phyloP scores from a whole-genome alignment of 140 eudicot species.

The Bidens hawaiensis region DNA sequence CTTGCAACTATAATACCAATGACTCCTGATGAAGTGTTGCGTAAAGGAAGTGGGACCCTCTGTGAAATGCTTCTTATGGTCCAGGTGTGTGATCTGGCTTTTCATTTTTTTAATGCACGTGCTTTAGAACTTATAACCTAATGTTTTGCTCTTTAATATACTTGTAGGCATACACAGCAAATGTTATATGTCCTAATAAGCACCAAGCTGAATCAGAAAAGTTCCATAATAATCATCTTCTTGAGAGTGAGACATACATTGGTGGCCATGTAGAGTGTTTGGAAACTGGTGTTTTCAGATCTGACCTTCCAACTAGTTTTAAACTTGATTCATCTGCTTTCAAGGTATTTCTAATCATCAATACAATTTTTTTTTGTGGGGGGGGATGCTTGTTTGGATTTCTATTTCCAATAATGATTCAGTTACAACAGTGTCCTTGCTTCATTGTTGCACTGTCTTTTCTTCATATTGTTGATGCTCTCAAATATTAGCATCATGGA shows the following conservation, averaged over 20 bases:
- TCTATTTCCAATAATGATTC: background rate
- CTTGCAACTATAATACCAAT: constrained; percentile 98
- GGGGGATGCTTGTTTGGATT: background rate
- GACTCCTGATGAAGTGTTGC: constrained; percentile 98
- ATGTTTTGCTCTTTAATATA: constrained; percentile 14
- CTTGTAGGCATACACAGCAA: constrained; percentile 85
- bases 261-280: constrained; percentile 99
- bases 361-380: no score
- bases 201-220: constrained; percentile 98
- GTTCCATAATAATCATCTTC: constrained; percentile 64
- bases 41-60: constrained; percentile 99
- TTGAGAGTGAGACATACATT: constrained; percentile 98
- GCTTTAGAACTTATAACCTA: background rate
- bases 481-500: background rate
- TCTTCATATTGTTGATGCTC: background rate
- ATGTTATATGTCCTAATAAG: constrained; percentile 95
- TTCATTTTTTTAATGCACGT: background rate
- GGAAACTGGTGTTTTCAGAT: constrained; percentile 99
- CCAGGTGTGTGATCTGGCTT: constrained; percentile 52
- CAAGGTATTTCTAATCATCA: constrained; percentile 41
- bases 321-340: constrained; percentile 93
- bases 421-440: background rate
- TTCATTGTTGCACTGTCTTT: constrained; percentile 1
- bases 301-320: constrained; percentile 95
- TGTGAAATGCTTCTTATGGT: constrained; percentile 99